Base-by-base conservation (phyloP, 495 filamentous ascomycete species). In the Aspergillus bridgeri region DNA sequence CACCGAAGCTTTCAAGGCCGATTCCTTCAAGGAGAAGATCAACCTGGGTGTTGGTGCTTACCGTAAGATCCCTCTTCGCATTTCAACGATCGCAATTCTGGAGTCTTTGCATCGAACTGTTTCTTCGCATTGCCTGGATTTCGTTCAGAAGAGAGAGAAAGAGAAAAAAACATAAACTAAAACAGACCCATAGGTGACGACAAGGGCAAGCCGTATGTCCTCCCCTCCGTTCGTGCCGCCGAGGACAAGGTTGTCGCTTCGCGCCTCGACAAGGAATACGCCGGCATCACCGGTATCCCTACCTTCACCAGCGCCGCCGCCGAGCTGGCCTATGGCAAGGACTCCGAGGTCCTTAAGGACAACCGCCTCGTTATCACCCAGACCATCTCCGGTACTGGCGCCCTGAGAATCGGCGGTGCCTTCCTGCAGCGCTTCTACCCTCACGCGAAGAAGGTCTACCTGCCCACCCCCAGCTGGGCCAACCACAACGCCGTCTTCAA, bases 1-100 rank as follows among this genome's bases (percentile, higher is more conserved):
- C 79, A 98, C 94, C 52, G 94, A 98, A 79, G 94, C 94, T 51
- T 98, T 94, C 89, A 98, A 98, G 83, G 91, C 92, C 68, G 93
- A 98, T 69, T 81, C 75, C 60, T 91, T 94, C 75, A 76, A 85
- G 53, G 82, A 93, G 76, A 98, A 98, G 86, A 96, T 98, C 81
- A 98, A 97, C 79, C 82, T 98, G 54, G 92, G 91, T 86, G 83
- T 79, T 73, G 77, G 72, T 51, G 75, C 71, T 51, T 83, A 83
- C 72, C 80, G 80, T 83, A 74, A 68, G 72, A 57, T 44, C 15
- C 3, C n/a, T 42, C 38, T 23, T 48, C 19, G 21, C 29, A 15
- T 19, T 42, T 48, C 27, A 22, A 22, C 21, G 44, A 48, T n/a
- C 15, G 25, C 17, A 25, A 27, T 1, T 27, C 20, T 27, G 11